Percentiles rank a stretch among this genome's conserved stretches.
Conservation (phyloP, 257 asterid genomes). For the Solanum bukasovii region DNA sequence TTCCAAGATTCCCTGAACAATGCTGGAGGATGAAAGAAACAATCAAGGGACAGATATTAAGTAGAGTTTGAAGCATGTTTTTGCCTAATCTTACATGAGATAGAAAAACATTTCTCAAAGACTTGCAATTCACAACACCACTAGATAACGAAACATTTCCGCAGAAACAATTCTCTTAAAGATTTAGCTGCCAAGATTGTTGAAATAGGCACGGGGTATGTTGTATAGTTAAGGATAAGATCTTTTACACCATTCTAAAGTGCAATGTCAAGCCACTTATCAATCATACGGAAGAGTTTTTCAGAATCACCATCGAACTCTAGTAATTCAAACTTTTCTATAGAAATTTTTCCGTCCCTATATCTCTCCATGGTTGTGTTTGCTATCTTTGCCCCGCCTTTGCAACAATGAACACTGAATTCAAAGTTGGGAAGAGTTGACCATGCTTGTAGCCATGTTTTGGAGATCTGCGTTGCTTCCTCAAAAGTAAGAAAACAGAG, state of each 20-base stretch:
- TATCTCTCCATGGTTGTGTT: not conserved
- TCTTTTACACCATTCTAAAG: not conserved
- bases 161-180: not conserved
- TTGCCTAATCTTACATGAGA: not conserved
- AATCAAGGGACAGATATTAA: not conserved
- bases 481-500: too few relatives aligned
- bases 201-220: not conserved
- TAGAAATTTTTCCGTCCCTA: not conserved
- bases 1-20: not conserved
- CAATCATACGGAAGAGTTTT: not conserved
- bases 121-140: not conserved
- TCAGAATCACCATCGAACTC: not conserved
- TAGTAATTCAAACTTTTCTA: too few relatives aligned
- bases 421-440: not conserved
- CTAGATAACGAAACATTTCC: too few relatives aligned
- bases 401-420: too few relatives aligned
- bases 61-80: not conserved
- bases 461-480: too few relatives aligned
- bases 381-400: not conserved
- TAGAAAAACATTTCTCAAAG: not conserved
- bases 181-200: not conserved
- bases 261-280: not conserved
- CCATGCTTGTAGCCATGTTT: too few relatives aligned
- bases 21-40: not conserved
- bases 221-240: too few relatives aligned